Conservation (phyloP, 1,139 yeast species). For the Saccharomyces hybrid region DNA sequence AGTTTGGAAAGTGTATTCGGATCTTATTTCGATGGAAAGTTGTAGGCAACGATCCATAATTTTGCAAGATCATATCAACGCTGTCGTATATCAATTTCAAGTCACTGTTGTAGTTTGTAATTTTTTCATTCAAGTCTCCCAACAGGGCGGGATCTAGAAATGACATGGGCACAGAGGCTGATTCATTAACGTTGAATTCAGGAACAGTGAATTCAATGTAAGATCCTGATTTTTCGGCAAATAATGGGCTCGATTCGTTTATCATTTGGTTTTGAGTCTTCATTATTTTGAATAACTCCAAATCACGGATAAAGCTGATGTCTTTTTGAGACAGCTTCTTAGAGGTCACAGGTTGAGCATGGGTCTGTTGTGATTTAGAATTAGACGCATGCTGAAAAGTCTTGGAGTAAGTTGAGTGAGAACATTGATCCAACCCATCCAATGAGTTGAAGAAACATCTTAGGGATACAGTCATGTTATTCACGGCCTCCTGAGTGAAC, state of each 20-base stretch:
- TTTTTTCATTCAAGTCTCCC: slow-evolving; percentile 37
- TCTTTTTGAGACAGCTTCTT: slow-evolving; percentile 1
- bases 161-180: slow-evolving; percentile 41
- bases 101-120: slow-evolving; percentile 35
- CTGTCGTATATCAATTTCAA: slow-evolving; percentile 30
- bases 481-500: slow-evolving; percentile 35
- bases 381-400: neutral
- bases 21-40: slow-evolving; percentile 37
- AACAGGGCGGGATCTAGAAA: slow-evolving; percentile 43
- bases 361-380: neutral
- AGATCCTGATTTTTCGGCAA: slow-evolving; percentile 40
- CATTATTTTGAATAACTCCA: slow-evolving; percentile 35
- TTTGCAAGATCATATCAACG: slow-evolving; percentile 30
- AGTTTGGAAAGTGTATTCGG: slow-evolving; percentile 52
- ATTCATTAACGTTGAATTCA: slow-evolving; percentile 17
- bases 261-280: slow-evolving; percentile 17
- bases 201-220: slow-evolving; percentile 47
- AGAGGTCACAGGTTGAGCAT: neutral
- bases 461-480: slow-evolving; percentile 34
- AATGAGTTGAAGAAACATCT: slow-evolving; percentile 32
- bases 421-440: slow-evolving; percentile 15
- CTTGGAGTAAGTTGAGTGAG: neutral
- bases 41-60: slow-evolving; percentile 46
- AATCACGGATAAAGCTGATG: slow-evolving; percentile 29
- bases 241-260: neutral